phyloP scores from a whole-genome alignment of 2,329 filamentous ascomycete genomes.

The Chrysosporium queenslandicum region DNA sequence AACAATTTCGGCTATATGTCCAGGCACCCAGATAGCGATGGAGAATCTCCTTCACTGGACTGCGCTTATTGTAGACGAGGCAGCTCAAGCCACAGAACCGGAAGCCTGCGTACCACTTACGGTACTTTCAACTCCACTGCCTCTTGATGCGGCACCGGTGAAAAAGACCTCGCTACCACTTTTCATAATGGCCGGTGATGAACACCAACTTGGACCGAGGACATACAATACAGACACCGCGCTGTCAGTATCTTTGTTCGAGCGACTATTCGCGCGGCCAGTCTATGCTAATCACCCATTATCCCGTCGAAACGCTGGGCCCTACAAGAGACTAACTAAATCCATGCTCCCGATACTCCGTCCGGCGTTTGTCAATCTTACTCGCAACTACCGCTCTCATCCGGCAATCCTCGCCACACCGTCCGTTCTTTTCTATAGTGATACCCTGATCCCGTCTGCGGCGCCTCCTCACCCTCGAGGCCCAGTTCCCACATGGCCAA shows the following conservation, averaged over 20 bases:
- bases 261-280: conserved; percentile 31
- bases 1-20: conserved; percentile 27
- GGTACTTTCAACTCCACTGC: conserved; percentile 31
- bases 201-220: conserved; percentile 37
- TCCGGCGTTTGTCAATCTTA: conserved; percentile 38
- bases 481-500: conserved; percentile 21
- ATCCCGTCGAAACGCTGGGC: conserved; percentile 23
- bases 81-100: conserved; percentile 39
- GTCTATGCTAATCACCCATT: conserved; percentile 35
- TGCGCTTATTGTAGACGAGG: conserved; percentile 39
- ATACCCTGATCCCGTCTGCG: conserved; percentile 38
- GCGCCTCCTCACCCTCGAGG: conserved; percentile 9
- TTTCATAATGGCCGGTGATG: conserved; percentile 40
- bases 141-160: conserved; percentile 12
- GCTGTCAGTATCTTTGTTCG: conserved; percentile 34
- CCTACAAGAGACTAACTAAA: conserved; percentile 18
- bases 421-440: conserved; percentile 35
- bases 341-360: conserved; percentile 33
- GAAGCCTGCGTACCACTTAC: conserved; percentile 34
- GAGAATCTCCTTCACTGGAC: conserved; percentile 33
- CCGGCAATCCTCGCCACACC: conserved; percentile 37
- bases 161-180: conserved; percentile 24
- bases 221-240: conserved; percentile 28
- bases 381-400: conserved; percentile 41
- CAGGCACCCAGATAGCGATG: conserved; percentile 11